Evolutionary conservation across 805 yeast species (phyloP), one percentile per base, ranked within the genome.

Genomic region (Saturnispora bothae): DNA sequence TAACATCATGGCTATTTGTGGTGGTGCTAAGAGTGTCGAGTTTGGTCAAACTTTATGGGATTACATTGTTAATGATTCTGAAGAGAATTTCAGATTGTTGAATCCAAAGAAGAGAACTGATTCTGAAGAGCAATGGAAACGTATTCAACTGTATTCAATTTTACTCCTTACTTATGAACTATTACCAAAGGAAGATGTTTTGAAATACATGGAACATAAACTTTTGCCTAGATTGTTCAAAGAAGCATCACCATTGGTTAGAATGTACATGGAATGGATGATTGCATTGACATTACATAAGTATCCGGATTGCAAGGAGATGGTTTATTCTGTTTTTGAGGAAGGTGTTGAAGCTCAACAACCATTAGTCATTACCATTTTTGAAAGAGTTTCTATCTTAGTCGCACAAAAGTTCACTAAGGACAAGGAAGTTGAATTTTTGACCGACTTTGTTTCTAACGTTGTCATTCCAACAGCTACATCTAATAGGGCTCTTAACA

Each of bases 191-290:
- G 41, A 41, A 0, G 43, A 42, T 0, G 36, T 60, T 14, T 41
- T 60, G 2, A 31, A 47, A 1, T 45, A 52, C 28, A 51, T 72
- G 7, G 44, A 55, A 0, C 35, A 38, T 0, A 27, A 34, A 4
- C 44, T 69, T 10, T 36, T 65, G 4, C 53, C 56, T 1, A 52
- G 61, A 7, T 60, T 83, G 10, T 61, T 67, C 30, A 57, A 61
- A 2, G 97, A 89, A 44, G 73, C 83, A 12, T 80, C 92, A 44
- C 96, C 96, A 0, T 60, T 76, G 33, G 82, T 75, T 4, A 69
- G 96, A 40, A 60, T 70, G 3, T 83, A 80, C 49, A 58, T 83
- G 39, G 96, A 88, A 51, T 88, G 95, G 95, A 62, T 78, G 12
- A 56, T 79, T 28, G 69, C 83, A 0, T 57, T 62, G 13, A 59